These are phyloP conservation scores for Stephania japonica DNA, from an alignment of 164 flowering plant genomes.

Conservation along the genomic window DNA sequence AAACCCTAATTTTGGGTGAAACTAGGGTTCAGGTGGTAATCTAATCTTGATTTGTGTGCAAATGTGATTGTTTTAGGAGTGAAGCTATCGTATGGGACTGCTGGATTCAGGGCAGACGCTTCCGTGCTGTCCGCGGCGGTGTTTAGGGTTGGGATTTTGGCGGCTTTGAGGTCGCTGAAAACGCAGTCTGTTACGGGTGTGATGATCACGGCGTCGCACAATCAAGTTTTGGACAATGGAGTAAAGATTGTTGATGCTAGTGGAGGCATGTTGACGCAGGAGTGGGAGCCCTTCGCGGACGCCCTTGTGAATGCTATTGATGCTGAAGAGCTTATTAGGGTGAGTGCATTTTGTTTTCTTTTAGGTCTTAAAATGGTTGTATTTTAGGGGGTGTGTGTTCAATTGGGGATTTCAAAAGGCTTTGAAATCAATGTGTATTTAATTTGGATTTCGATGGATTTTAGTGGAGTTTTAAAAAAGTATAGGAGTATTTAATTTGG, in stretches of 20 bases:
- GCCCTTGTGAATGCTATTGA: slow-evolving; percentile 59
- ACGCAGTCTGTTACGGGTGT: slow-evolving; percentile 59
- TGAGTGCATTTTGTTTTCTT: slow-evolving; percentile 13
- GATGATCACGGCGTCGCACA: slow-evolving; percentile 97
- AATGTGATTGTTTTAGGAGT: slow-evolving; percentile 33
- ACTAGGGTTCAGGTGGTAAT: background rate
- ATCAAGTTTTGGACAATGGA: slow-evolving; percentile 73
- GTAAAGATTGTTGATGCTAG: slow-evolving; percentile 78
- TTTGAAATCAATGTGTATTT: no score
- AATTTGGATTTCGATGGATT: no score
- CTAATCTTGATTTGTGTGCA: background rate
- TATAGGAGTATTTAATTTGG: no score
- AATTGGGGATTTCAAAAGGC: no score
- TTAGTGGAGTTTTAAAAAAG: no score
- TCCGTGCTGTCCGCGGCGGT: slow-evolving; percentile 65
- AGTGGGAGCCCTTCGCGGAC: slow-evolving; percentile 95
- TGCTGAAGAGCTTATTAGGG: slow-evolving; percentile 48
- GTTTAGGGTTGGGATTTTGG: slow-evolving; percentile 64
- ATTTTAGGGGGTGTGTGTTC: no score
- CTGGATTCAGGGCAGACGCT: slow-evolving; percentile 89
- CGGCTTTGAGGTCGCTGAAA: slow-evolving; percentile 67
- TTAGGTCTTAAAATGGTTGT: no score
- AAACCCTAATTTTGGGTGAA: background rate
- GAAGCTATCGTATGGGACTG: slow-evolving; percentile 75
- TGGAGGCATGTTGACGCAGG: slow-evolving; percentile 86